Conservation (phyloP, 2,329 filamentous ascomycete genomes). For the Colletotrichum magnum region DNA sequence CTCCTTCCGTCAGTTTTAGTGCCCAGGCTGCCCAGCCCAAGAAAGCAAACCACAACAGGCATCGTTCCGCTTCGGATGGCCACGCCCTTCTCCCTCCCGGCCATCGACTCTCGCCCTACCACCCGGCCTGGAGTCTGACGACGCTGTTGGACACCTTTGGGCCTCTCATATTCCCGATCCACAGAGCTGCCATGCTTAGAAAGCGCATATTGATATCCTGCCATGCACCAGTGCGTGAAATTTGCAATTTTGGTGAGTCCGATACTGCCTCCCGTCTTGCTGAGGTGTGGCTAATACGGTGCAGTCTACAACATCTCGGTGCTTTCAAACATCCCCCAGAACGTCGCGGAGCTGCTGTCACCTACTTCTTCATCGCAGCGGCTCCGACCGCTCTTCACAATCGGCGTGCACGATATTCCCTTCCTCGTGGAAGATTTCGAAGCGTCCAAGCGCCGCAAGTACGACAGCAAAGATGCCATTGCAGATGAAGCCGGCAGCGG, state of each 20-base stretch:
- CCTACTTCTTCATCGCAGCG: conserved; percentile 73
- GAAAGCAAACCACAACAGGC: conserved; percentile 63
- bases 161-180: conserved; percentile 91
- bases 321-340: conserved; percentile 86
- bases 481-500: conserved; percentile 70
- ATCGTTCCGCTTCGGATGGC: conserved; percentile 74
- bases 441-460: conserved; percentile 56
- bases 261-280: background rate
- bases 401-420: conserved; percentile 94
- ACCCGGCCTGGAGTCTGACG: conserved; percentile 88
- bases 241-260: conserved; percentile 87
- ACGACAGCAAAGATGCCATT: conserved; percentile 52
- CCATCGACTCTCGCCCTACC: conserved; percentile 80
- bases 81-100: conserved; percentile 70
- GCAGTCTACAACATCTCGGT: conserved; percentile 95
- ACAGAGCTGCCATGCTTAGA: conserved; percentile 86
- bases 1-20: conserved; percentile 62
- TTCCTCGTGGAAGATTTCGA: conserved; percentile 77
- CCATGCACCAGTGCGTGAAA: conserved; percentile 85
- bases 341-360: conserved; percentile 79
- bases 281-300: background rate
- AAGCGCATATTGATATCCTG: conserved; percentile 91
- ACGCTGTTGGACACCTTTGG: conserved; percentile 87
- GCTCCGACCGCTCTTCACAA: conserved; percentile 87
- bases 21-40: conserved; percentile 52